A percentile compares a stretch with the other conserved stretches of the same genome.
phyloP scores from a whole-genome alignment of 1,284 basidiomycete genomes.

The Ustilago curta region DNA sequence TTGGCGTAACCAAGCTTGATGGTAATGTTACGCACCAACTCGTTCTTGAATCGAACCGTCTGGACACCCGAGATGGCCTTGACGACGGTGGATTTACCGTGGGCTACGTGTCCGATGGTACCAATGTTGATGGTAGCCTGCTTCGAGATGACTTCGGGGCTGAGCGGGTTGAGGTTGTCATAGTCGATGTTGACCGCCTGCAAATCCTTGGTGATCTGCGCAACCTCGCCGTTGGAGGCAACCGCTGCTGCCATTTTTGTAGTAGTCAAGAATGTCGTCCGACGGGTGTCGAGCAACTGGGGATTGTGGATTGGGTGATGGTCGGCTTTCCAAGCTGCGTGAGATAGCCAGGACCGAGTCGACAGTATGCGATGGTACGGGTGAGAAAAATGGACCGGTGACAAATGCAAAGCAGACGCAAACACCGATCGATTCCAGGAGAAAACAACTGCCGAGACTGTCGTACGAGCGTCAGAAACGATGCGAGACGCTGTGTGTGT shows the following conservation, averaged over 20 bases:
- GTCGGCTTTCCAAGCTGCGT: background rate
- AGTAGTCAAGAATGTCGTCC: conserved; percentile 6
- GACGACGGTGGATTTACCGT: conserved; percentile 98
- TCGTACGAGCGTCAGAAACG: conserved; percentile 2
- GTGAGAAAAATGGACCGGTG: background rate
- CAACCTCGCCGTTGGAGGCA: conserved; percentile 43
- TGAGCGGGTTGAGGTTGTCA: conserved; percentile 82
- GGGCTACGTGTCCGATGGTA: conserved; percentile 72
- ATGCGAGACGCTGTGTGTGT: background rate
- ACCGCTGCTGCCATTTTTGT: conserved; percentile 53
- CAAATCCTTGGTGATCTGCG: conserved; percentile 45
- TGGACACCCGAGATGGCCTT: conserved; percentile 99
- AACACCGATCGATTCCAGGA: background rate
- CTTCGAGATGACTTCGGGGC: conserved; percentile 96
- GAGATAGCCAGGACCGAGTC: background rate
- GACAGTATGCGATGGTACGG: background rate
- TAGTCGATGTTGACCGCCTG: conserved; percentile 45
- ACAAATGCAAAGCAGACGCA: background rate
- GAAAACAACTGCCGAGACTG: background rate
- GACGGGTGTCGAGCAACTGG: background rate
- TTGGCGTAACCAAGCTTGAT: conserved; percentile 99
- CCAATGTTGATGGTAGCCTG: conserved; percentile 77
- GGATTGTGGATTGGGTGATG: background rate
- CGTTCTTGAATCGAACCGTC: conserved; percentile 99
- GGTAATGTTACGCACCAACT: conserved; percentile 87